Evolutionary conservation across 148 eudicot genomes (phyloP).

Genomic region (Spergularia bocconei): DNA sequence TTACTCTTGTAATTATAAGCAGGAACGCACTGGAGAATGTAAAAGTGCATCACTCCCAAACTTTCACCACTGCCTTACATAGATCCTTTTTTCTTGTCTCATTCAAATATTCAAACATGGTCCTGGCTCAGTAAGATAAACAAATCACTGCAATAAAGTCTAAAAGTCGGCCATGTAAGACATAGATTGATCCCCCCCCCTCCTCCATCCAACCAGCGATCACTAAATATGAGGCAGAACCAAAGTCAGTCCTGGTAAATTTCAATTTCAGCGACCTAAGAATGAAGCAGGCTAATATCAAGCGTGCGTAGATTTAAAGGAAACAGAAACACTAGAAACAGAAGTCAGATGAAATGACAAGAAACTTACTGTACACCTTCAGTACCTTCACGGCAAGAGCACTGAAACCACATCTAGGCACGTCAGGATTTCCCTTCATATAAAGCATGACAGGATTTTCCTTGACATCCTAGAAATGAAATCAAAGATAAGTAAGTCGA

Average conservation of each 20-base stretch:
- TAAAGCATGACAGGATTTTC: conserved; percentile 88
- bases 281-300: neutral
- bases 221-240: neutral
- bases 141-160: too few species aligned
- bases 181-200: neutral
- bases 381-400: conserved; percentile 82
- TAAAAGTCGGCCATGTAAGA: neutral
- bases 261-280: neutral
- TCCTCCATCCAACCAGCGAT: neutral
- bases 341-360: neutral
- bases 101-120: too few species aligned
- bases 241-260: neutral
- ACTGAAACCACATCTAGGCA: conserved; percentile 93
- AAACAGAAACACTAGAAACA: neutral
- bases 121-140: too few species aligned
- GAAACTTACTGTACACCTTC: conserved; percentile 68
- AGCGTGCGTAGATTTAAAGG: neutral
- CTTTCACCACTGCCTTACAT: too few species aligned
- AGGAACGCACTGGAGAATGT: too few species aligned
- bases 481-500: conserved; percentile 1
- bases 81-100: too few species aligned
- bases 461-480: conserved; percentile 66
- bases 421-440: conserved; percentile 88
- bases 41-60: too few species aligned
- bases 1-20: too few species aligned